phyloP scores from a whole-genome alignment of 2,329 filamentous ascomycete genomes.

The Pyrenochaeta sp. region DNA sequence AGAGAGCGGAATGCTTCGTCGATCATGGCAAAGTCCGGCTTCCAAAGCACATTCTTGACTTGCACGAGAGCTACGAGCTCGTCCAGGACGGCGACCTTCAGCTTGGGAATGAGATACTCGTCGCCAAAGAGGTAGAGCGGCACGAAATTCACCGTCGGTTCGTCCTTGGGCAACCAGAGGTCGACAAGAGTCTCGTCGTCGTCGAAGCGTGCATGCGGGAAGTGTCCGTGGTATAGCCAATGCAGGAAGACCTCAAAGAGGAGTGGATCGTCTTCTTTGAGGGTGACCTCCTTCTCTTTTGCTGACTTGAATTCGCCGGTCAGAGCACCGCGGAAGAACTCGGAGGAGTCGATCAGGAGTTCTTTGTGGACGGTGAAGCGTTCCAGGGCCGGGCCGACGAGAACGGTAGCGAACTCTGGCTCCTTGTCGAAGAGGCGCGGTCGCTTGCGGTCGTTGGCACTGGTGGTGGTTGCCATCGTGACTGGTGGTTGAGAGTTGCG shows the following conservation, averaged over 20 bases:
- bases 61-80: too few relatives aligned
- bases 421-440: background rate
- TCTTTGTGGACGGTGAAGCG: constrained; percentile 11
- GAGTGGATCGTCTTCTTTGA: constrained; percentile 25
- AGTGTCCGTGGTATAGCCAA: constrained; percentile 26
- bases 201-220: constrained; percentile 1
- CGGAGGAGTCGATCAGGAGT: constrained; percentile 17
- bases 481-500: too few relatives aligned
- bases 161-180: background rate
- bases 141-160: background rate
- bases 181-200: background rate
- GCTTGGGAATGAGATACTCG: background rate
- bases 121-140: constrained; percentile 13
- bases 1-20: background rate
- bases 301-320: constrained; percentile 12
- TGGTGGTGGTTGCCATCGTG: too few relatives aligned
- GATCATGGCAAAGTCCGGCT: background rate
- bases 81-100: background rate
- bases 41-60: background rate
- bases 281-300: constrained; percentile 19
- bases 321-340: constrained; percentile 25
- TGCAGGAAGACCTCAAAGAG: constrained; percentile 35
- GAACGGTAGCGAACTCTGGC: background rate
- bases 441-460: background rate
- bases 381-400: constrained; percentile 2